Conservation (phyloP, 2,329 filamentous ascomycete species). For the Madurella mycetomatis region DNA sequence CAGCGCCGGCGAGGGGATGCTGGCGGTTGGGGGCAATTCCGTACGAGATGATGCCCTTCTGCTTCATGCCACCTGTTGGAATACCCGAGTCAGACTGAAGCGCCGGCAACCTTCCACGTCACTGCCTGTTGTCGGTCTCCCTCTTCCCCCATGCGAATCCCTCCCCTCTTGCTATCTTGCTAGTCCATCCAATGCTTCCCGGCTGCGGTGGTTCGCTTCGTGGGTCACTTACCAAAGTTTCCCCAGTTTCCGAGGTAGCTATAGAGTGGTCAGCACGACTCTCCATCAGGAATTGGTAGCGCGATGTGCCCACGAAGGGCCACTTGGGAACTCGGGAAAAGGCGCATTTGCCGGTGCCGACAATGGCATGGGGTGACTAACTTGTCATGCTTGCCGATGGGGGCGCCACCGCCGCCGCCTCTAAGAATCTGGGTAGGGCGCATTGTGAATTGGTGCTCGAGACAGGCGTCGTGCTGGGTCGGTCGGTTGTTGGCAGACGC, state of each 20-base stretch:
- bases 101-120: constrained; percentile 8
- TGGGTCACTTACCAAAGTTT: constrained; percentile 59
- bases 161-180: constrained; percentile 9
- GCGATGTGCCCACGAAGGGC: constrained; percentile 1
- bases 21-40: constrained; percentile 82
- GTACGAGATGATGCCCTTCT: constrained; percentile 66
- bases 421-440: constrained; percentile 43
- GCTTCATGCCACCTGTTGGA: constrained; percentile 50
- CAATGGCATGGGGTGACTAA: constrained; percentile 32
- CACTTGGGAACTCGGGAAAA: constrained; percentile 23
- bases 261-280: constrained; percentile 19
- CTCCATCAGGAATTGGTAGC: constrained; percentile 8
- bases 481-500: constrained; percentile 16
- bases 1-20: constrained; percentile 73
- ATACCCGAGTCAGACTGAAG: constrained; percentile 25
- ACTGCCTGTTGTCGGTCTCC: neutral
- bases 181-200: neutral
- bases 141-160: neutral
- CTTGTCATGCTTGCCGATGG: constrained; percentile 42
- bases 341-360: constrained; percentile 17
- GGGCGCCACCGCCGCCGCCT: constrained; percentile 37
- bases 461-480: constrained; percentile 26
- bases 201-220: neutral
- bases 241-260: constrained; percentile 76
- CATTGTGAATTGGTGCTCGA: constrained; percentile 36